These are phyloP conservation scores for Solanum chiquidenum DNA, from an alignment of 257 asterid species.

Conservation along the genomic window DNA sequence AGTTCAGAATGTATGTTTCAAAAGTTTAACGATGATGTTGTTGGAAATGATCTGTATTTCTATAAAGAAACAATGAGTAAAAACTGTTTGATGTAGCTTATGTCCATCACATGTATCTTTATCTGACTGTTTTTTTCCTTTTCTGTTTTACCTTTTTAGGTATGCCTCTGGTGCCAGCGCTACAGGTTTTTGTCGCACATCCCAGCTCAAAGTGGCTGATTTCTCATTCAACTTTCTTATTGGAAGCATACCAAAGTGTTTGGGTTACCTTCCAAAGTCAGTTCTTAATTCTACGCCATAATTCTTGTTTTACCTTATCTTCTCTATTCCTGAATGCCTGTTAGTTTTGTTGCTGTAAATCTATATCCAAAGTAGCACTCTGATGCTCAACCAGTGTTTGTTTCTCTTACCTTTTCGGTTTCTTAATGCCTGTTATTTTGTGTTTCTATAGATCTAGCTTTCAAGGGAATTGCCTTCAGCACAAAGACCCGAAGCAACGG, in stretches of 20 bases:
- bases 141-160: conserved; percentile 22
- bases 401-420: background rate
- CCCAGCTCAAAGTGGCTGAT: conserved; percentile 62
- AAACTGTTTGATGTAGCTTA: background rate
- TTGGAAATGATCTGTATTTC: background rate
- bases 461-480: conserved; percentile 74
- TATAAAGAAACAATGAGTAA: background rate
- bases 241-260: conserved; percentile 77
- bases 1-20: background rate
- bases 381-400: background rate
- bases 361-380: conserved; percentile 57
- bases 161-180: conserved; percentile 36
- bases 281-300: background rate
- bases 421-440: background rate
- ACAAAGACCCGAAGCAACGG: conserved; percentile 53
- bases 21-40: background rate
- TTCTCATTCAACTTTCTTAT: conserved; percentile 64
- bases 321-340: background rate
- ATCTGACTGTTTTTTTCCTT: background rate
- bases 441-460: conserved; percentile 41
- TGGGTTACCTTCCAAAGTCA: conserved; percentile 64
- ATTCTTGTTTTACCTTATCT: background rate
- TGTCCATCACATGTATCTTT: background rate
- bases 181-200: conserved; percentile 55
- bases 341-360: conserved; percentile 11